Conservation (phyloP, 2,329 filamentous ascomycete species). For the Fusarium transvaalense region DNA sequence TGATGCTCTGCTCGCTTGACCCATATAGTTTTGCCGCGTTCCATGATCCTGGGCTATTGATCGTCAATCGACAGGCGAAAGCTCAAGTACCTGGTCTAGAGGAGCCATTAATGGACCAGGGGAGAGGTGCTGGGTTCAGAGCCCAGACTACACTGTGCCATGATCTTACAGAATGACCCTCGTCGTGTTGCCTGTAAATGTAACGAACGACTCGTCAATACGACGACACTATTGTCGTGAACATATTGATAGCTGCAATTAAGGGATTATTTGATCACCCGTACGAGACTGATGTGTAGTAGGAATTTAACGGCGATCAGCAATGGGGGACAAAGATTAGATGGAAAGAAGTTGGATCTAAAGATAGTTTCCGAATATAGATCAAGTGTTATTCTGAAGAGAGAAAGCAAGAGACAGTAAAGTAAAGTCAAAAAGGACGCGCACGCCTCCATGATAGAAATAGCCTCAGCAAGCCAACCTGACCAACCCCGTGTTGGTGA, state of each 20-base stretch:
- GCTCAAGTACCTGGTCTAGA: neutral
- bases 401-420: neutral
- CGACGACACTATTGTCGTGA: constrained; percentile 21
- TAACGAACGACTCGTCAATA: constrained; percentile 4
- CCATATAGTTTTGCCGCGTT: constrained; percentile 2
- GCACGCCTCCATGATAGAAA: constrained; percentile 32
- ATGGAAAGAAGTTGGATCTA: neutral
- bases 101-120: neutral
- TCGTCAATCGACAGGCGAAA: constrained; percentile 38
- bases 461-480: constrained; percentile 2
- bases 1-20: constrained; percentile 1
- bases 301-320: constrained; percentile 5
- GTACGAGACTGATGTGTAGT: neutral
- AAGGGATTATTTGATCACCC: constrained; percentile 6
- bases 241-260: constrained; percentile 9
- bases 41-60: constrained; percentile 27
- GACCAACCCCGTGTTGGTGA: constrained; percentile 31
- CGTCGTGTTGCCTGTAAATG: constrained; percentile 23
- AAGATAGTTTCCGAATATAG: constrained; percentile 37
- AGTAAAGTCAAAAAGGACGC: constrained; percentile 31
- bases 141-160: constrained; percentile 25
- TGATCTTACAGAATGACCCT: constrained; percentile 14
- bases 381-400: constrained; percentile 5
- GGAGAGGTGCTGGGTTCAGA: neutral
- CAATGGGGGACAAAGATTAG: constrained; percentile 3